A percentile compares a stretch with the other conserved stretches of the same genome.
These are phyloP conservation scores for Fusarium sp. DNA, from an alignment of 2,329 filamentous ascomycete genomes.

Conservation along the genomic window DNA sequence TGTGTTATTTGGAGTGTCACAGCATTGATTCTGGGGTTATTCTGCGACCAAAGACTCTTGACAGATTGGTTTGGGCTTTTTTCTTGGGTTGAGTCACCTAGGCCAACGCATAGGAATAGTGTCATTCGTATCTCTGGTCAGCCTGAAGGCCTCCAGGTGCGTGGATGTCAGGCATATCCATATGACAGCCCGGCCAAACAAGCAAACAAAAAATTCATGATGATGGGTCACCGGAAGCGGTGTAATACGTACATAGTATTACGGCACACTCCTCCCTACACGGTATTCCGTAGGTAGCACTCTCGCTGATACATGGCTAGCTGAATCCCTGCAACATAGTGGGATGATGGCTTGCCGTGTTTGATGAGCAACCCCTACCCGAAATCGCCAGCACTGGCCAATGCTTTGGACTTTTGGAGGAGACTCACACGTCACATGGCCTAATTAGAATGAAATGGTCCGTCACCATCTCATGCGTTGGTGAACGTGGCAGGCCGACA, in stretches of 20 bases:
- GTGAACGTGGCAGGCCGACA: conserved; percentile 21
- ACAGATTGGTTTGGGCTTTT: background rate
- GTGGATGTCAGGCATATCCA: background rate
- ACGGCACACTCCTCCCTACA: background rate
- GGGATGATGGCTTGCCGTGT: conserved; percentile 7
- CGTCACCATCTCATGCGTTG: conserved; percentile 21
- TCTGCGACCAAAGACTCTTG: background rate
- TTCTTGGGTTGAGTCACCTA: background rate
- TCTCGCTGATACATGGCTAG: background rate
- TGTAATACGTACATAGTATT: background rate
- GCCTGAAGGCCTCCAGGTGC: background rate
- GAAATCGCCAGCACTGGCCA: conserved; percentile 7
- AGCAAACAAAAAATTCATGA: background rate
- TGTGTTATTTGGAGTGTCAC: background rate
- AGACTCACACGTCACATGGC: background rate
- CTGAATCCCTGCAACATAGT: background rate
- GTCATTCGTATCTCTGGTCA: background rate
- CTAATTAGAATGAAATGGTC: conserved; percentile 8
- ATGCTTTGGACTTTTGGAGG: background rate
- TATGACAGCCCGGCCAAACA: background rate
- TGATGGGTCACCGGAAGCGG: background rate
- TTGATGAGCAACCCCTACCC: conserved; percentile 8
- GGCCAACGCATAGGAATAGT: background rate
- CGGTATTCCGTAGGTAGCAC: background rate
- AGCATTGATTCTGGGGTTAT: background rate